A percentile compares a stretch with the other conserved stretches of the same genome.
Conservation (phyloP, 148 eudicot genomes). For the Selenicereus undatus region DNA sequence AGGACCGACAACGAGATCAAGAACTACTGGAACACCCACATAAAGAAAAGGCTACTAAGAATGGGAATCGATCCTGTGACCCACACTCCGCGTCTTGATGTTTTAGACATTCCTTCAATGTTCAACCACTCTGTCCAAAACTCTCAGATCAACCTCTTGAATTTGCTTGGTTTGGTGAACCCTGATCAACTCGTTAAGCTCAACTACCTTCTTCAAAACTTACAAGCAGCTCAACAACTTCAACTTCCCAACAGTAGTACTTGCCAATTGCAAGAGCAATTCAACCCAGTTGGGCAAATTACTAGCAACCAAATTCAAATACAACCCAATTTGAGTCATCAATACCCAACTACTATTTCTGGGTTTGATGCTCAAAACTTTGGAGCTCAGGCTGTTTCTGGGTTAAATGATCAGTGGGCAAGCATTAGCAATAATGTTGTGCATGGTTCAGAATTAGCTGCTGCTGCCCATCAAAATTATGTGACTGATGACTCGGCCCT, state of each 20-base stretch:
- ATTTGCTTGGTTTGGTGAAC: conserved; percentile 52
- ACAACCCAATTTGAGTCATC: conserved; percentile 25
- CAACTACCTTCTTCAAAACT: conserved; percentile 28
- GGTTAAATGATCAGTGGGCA: conserved; percentile 14
- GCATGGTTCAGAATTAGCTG: neutral
- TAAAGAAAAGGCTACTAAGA: conserved; percentile 63
- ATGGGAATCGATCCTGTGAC: conserved; percentile 98
- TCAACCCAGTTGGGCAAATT: conserved; percentile 7
- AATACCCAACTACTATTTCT: conserved; percentile 21
- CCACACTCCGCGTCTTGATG: conserved; percentile 76
- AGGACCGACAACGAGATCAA: conserved; percentile 94
- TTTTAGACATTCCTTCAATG: conserved; percentile 58
- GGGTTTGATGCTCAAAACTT: conserved; percentile 14
- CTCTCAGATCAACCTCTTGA: conserved; percentile 51
- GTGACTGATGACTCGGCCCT: conserved; percentile 29
- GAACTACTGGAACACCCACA: conserved; percentile 95
- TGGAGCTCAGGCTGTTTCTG: neutral
- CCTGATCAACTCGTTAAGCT: conserved; percentile 53
- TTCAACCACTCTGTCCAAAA: conserved; percentile 39
- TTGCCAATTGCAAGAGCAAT: conserved; percentile 4
- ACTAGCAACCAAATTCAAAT: neutral
- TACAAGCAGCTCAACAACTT: conserved; percentile 15
- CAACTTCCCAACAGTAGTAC: neutral
- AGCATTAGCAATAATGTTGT: neutral
- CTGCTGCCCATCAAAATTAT: neutral